A percentile compares a stretch with the other conserved stretches of the same genome.
Evolutionary conservation across 768 basidiomycete species (phyloP).

Genomic region (Suillus spraguei): DNA sequence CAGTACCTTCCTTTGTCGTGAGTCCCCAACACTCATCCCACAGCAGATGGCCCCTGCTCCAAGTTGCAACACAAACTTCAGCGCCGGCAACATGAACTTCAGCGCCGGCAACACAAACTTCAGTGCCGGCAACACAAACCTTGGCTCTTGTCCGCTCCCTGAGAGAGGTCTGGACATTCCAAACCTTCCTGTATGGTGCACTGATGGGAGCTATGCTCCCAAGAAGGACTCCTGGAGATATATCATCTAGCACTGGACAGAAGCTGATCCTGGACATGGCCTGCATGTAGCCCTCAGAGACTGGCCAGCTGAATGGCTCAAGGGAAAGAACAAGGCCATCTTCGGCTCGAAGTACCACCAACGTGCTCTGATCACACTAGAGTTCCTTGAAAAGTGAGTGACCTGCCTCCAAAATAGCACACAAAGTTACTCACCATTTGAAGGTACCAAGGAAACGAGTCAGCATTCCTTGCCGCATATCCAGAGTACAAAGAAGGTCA

Average conservation of each 20-base stretch:
- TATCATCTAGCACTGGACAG: conserved; percentile 11
- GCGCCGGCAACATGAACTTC: no score
- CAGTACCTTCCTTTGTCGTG: background rate
- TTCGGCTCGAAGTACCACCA: conserved; percentile 13
- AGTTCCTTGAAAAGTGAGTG: no score
- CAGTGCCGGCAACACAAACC: background rate
- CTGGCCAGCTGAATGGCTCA: conserved; percentile 9
- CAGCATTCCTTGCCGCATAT: background rate
- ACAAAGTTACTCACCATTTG: background rate
- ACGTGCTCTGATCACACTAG: background rate
- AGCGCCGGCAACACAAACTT: no score
- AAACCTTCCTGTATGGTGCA: background rate
- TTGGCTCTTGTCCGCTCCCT: background rate
- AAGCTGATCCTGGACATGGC: background rate
- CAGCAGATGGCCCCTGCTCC: background rate
- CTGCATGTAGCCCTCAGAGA: conserved; percentile 12
- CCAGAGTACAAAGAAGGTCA: background rate
- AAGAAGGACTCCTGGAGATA: conserved; percentile 13
- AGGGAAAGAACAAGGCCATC: conserved; percentile 3
- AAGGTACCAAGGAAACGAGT: conserved; percentile 8
- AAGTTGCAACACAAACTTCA: no score
- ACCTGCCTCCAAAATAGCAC: background rate
- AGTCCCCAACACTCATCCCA: background rate
- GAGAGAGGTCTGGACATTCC: conserved; percentile 3
- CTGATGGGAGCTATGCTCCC: no score